A percentile compares a stretch with the other conserved stretches of the same genome.
phyloP scores from a whole-genome alignment of 192 early-diverging fungal species.

The Backusella mclennaniae region DNA sequence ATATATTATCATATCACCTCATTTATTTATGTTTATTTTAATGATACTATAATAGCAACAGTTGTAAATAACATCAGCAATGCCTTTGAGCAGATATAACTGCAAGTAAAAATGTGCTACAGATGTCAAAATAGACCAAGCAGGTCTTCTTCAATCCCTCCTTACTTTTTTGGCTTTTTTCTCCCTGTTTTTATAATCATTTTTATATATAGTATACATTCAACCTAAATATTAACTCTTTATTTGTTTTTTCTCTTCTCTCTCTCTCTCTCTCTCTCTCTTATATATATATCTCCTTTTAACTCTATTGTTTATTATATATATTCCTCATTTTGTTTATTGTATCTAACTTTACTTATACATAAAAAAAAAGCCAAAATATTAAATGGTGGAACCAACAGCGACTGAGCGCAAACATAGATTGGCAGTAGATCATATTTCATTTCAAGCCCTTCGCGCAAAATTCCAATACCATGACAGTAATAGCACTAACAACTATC shows the following conservation, averaged over 20 bases:
- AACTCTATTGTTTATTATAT: neutral
- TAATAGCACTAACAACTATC: neutral
- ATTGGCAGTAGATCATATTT: constrained; percentile 4
- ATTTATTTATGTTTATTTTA: neutral
- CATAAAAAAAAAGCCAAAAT: neutral
- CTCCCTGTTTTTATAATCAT: neutral
- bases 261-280: neutral
- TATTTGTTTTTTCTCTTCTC: neutral
- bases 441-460: neutral
- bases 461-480: neutral
- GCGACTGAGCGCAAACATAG: neutral
- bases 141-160: neutral
- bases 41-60: neutral
- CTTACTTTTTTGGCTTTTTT: neutral
- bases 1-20: neutral
- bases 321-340: neutral
- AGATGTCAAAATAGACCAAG: constrained; percentile 6
- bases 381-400: neutral
- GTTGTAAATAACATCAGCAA: neutral
- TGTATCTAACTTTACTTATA: neutral
- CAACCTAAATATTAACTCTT: neutral
- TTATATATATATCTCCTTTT: neutral
- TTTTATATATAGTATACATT: constrained; percentile 6
- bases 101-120: neutral
- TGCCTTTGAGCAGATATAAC: neutral